Percentiles rank a stretch among this genome's conserved stretches.
These are phyloP conservation scores for Alternaria novae-zelandiae DNA, from an alignment of 2,329 filamentous ascomycete genomes.

Conservation along the genomic window DNA sequence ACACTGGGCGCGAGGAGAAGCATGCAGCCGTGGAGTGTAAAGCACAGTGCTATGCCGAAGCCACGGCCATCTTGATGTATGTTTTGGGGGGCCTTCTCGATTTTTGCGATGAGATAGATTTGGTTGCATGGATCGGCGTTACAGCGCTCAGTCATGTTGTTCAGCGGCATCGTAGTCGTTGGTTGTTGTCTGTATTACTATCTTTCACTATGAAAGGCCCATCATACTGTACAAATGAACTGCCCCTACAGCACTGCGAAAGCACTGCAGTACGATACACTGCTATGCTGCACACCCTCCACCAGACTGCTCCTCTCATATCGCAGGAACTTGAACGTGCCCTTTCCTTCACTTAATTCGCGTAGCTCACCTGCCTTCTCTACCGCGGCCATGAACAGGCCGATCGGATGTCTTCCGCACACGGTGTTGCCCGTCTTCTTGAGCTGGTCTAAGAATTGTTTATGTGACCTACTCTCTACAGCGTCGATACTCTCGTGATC, in stretches of 20 bases:
- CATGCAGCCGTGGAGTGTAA: constrained; percentile 59
- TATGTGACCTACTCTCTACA: constrained; percentile 77
- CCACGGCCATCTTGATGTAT: constrained; percentile 26
- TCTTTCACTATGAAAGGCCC: not conserved
- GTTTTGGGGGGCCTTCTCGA: not conserved
- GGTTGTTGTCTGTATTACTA: not conserved
- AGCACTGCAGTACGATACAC: constrained; percentile 94
- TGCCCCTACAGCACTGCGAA: constrained; percentile 68
- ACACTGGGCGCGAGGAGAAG: constrained; percentile 59
- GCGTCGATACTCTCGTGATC: constrained; percentile 85
- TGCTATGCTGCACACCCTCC: constrained; percentile 71
- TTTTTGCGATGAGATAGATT: not conserved
- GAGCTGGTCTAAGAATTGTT: constrained; percentile 72
- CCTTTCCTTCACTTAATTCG: constrained; percentile 60
- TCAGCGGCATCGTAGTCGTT: not conserved
- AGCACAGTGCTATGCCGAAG: constrained; percentile 40
- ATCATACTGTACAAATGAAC: not conserved
- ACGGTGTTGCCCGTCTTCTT: constrained; percentile 84
- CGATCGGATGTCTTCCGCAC: constrained; percentile 93
- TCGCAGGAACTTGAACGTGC: constrained; percentile 77
- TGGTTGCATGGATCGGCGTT: not conserved
- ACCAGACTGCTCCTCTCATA: constrained; percentile 88
- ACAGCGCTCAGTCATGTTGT: not conserved
- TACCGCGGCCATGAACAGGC: constrained; percentile 86
- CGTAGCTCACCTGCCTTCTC: constrained; percentile 60